Base-by-base conservation (phyloP, 495 filamentous ascomycete genomes). In the Tuber magnatum region DNA sequence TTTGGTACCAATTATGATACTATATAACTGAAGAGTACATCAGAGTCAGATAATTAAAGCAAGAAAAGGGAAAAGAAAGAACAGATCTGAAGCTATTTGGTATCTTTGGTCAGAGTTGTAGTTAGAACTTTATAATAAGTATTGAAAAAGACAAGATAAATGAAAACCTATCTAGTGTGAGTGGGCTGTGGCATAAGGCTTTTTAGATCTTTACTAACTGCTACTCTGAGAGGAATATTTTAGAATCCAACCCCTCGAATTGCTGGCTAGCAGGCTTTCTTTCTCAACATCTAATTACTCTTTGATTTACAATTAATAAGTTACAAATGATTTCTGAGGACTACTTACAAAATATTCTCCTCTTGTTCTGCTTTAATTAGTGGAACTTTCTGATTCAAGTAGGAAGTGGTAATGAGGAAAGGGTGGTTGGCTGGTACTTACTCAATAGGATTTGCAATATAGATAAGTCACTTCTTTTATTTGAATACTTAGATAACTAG, bases 381-480 rank as follows among this genome's bases (percentile, higher is more conserved):
- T 3, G 41, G 0, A 74, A 74, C 20, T 74, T 14, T 16, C 68
- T 70, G 39, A 20, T 70, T 9, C 3, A 18, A 46, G 3, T 20
- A 0, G 18, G 18, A 1, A 2, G 0, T 46, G 2, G 44, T 6
- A 5, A 46, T 5, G 41, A 7, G 41, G 41, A 42, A 12, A 20
- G 42, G 10, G 61, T 32, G 0, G 73, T 74, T 7, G 40, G 43
- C 40, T 38, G 35, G 1, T 75, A 72, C 44, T 40, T 56, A 40
- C 40, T 75, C 2, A 3, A 72, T 28, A 72, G 70, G 38, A 75
- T 75, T 61, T 56, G 70, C 20, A 75, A 72, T 68, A 24, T 75
- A 10, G 41, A 72, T 24, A 35, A 74, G 38, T 74, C 68, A 10
- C 75, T 65, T 9, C 16, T 70, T 10, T n/a, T 42, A 1, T 76